phyloP scores from a whole-genome alignment of 1,284 basidiomycete species.

The Earliella scabrosa region DNA sequence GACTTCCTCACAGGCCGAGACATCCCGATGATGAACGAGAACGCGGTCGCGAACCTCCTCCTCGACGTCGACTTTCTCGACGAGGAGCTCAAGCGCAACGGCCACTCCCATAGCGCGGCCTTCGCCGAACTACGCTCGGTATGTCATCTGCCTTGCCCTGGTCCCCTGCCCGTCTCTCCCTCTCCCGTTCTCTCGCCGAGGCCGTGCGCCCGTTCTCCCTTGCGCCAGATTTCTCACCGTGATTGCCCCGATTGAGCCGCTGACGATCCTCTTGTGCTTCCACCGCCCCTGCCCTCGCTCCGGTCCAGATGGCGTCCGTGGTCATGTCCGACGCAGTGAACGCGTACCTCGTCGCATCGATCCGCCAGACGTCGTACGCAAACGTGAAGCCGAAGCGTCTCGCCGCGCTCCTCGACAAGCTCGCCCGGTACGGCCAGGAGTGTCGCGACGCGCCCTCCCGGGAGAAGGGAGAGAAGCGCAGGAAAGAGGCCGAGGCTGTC shows the following conservation, averaged over 20 bases:
- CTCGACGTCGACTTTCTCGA: constrained; percentile 88
- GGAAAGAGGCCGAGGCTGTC: constrained; percentile 81
- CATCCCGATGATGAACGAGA: constrained; percentile 86
- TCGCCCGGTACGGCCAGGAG: constrained; percentile 68
- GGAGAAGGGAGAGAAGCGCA: constrained; percentile 71
- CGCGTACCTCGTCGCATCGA: constrained; percentile 78
- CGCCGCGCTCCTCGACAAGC: constrained; percentile 81
- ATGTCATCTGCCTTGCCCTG: constrained; percentile 37
- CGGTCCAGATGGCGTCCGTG: constrained; percentile 73
- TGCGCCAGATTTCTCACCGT: constrained; percentile 13
- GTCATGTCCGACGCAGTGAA: constrained; percentile 75
- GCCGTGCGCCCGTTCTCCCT: too few species aligned
- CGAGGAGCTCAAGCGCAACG: constrained; percentile 76
- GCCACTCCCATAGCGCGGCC: constrained; percentile 69
- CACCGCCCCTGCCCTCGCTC: too few species aligned
- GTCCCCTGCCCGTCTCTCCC: too few species aligned
- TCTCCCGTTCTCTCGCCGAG: too few species aligned
- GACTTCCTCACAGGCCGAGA: constrained; percentile 79
- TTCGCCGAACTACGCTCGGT: constrained; percentile 86
- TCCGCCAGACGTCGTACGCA: constrained; percentile 75
- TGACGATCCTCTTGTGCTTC: too few species aligned
- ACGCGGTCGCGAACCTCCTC: constrained; percentile 82
- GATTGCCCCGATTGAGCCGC: constrained; percentile 11
- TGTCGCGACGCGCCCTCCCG: constrained; percentile 61
- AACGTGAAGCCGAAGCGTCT: constrained; percentile 76